phyloP scores from a whole-genome alignment of 148 eudicot species.

The Amaranthus hypochondriacus region DNA sequence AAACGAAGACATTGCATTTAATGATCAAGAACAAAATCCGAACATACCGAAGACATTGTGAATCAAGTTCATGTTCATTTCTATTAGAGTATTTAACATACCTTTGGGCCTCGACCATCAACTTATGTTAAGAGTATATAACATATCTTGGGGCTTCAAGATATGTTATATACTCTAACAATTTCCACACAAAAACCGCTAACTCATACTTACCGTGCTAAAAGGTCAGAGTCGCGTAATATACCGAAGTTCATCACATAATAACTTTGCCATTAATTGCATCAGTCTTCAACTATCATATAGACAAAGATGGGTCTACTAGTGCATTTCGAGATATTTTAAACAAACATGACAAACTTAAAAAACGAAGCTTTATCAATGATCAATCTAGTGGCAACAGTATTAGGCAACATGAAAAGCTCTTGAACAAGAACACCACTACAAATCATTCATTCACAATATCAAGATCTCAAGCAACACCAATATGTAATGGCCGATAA shows the following conservation, averaged over 20 bases:
- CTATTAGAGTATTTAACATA: no score
- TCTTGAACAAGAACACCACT: neutral
- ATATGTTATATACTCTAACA: no score
- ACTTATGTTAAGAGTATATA: no score
- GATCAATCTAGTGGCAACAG: constrained; percentile 7
- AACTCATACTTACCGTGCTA: no score
- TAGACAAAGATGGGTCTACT: neutral
- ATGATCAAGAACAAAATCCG: neutral
- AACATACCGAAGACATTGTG: constrained; percentile 4
- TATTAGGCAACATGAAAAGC: constrained; percentile 11
- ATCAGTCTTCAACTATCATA: neutral
- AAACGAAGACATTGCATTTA: no score
- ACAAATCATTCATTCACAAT: constrained; percentile 1
- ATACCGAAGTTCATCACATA: no score
- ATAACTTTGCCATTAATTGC: no score
- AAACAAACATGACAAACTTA: constrained; percentile 6
- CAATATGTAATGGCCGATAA: neutral
- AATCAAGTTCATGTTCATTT: neutral
- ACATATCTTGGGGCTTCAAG: no score
- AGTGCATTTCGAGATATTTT: neutral
- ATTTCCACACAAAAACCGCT: no score
- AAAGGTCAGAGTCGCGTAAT: no score
- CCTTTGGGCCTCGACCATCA: no score
- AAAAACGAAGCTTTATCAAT: neutral
- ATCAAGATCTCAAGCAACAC: constrained; percentile 4